Conservation (phyloP, 2,329 filamentous ascomycete species). For the Metarhizium sp. region DNA sequence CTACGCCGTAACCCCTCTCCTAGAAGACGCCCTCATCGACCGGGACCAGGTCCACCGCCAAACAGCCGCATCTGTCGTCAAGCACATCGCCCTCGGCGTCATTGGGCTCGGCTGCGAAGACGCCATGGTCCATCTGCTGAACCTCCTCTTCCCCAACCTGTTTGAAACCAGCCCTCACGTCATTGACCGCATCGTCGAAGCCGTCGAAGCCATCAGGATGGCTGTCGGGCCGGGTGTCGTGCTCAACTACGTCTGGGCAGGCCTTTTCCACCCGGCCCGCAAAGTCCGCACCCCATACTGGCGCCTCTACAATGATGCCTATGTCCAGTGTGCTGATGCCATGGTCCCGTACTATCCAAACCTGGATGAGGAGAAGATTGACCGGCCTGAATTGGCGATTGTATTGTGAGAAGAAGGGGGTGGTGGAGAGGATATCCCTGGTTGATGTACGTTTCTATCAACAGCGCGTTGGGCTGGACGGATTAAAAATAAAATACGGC, state of each 20-base stretch:
- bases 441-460: not conserved
- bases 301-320: conserved; percentile 94
- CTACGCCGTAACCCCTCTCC: conserved; percentile 89
- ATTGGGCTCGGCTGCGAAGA: conserved; percentile 96
- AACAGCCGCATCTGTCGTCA: conserved; percentile 92
- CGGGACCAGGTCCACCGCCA: conserved; percentile 96
- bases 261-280: conserved; percentile 89
- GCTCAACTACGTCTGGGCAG: conserved; percentile 98
- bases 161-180: conserved; percentile 98
- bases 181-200: conserved; percentile 95
- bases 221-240: conserved; percentile 86
- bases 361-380: conserved; percentile 69
- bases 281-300: conserved; percentile 95
- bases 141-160: conserved; percentile 90
- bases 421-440: not conserved
- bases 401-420: conserved; percentile 51
- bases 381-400: conserved; percentile 73
- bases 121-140: conserved; percentile 95
- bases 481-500: not conserved
- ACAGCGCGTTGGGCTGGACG: not conserved
- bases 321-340: conserved; percentile 84
- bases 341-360: conserved; percentile 96
- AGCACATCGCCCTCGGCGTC: conserved; percentile 95
- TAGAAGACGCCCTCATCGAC: conserved; percentile 96
- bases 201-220: conserved; percentile 91